Percentiles rank a stretch among this genome's conserved stretches.
These are phyloP conservation scores for Pseudogymnoascus sp. DNA, from an alignment of 2,329 filamentous ascomycete species.

Conservation along the genomic window DNA sequence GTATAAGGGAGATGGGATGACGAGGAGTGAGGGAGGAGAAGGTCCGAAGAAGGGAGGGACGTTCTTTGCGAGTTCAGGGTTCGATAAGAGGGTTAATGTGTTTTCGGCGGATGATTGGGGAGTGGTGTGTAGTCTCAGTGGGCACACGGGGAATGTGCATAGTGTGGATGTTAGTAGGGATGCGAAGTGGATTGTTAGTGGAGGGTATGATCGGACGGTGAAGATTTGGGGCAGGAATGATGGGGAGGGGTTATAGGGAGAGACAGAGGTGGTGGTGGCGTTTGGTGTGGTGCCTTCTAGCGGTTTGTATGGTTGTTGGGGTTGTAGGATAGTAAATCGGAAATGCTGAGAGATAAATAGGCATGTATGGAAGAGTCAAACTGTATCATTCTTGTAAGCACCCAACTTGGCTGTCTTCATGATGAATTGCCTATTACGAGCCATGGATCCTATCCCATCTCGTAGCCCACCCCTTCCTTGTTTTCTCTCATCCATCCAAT, in stretches of 20 bases:
- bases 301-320: neutral
- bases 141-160: conserved; percentile 85
- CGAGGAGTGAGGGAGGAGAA: conserved; percentile 55
- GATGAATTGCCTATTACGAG: neutral
- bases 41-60: conserved; percentile 80
- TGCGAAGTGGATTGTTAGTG: conserved; percentile 86
- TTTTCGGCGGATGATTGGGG: conserved; percentile 97
- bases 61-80: conserved; percentile 83
- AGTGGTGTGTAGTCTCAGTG: conserved; percentile 75
- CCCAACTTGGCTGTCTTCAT: neutral
- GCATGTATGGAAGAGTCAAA: neutral
- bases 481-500: neutral
- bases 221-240: conserved; percentile 93
- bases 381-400: neutral
- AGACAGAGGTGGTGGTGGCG: neutral
- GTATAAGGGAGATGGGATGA: conserved; percentile 58
- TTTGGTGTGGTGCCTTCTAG: neutral
- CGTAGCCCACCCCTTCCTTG: neutral
- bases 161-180: conserved; percentile 83
- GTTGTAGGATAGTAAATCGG: neutral
- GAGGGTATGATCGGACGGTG: conserved; percentile 87
- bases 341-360: neutral
- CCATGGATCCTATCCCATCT: neutral
- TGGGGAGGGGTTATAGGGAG: conserved; percentile 40
- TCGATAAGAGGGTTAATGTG: conserved; percentile 91